phyloP scores from a whole-genome alignment of 2,329 filamentous ascomycete species.

The Aspergillus novoparasiticus region DNA sequence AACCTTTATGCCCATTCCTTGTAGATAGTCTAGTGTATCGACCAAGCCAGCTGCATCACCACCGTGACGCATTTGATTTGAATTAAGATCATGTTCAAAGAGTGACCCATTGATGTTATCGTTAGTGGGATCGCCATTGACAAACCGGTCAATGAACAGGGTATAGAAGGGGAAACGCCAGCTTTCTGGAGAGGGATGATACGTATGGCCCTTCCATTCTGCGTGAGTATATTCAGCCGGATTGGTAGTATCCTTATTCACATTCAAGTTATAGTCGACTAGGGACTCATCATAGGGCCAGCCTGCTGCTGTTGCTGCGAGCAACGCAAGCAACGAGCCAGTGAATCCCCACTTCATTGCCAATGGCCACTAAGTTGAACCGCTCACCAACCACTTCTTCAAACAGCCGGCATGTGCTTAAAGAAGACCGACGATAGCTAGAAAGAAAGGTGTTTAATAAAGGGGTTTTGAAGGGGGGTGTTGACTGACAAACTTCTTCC shows the following conservation, averaged over 20 bases:
- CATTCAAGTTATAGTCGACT: slow-evolving; percentile 62
- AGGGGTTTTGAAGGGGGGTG: neutral
- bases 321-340: slow-evolving; percentile 31
- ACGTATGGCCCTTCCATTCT: slow-evolving; percentile 56
- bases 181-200: slow-evolving; percentile 58
- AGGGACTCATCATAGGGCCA: slow-evolving; percentile 55
- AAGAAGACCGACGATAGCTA: neutral
- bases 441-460: neutral
- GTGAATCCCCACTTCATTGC: slow-evolving; percentile 37
- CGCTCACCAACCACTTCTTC: slow-evolving; percentile 9
- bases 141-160: slow-evolving; percentile 64
- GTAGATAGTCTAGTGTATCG: slow-evolving; percentile 65
- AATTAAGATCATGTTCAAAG: slow-evolving; percentile 63
- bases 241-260: slow-evolving; percentile 57
- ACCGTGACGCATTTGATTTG: slow-evolving; percentile 65
- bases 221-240: slow-evolving; percentile 62
- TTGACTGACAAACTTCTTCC: neutral
- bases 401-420: slow-evolving; percentile 27
- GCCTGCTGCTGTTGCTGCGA: slow-evolving; percentile 26
- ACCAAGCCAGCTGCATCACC: slow-evolving; percentile 61
- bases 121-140: slow-evolving; percentile 66
- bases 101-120: slow-evolving; percentile 63
- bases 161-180: slow-evolving; percentile 70
- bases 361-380: slow-evolving; percentile 13
- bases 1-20: slow-evolving; percentile 66